phyloP scores from a whole-genome alignment of 1,284 basidiomycete species.

The Boletus smithii region DNA sequence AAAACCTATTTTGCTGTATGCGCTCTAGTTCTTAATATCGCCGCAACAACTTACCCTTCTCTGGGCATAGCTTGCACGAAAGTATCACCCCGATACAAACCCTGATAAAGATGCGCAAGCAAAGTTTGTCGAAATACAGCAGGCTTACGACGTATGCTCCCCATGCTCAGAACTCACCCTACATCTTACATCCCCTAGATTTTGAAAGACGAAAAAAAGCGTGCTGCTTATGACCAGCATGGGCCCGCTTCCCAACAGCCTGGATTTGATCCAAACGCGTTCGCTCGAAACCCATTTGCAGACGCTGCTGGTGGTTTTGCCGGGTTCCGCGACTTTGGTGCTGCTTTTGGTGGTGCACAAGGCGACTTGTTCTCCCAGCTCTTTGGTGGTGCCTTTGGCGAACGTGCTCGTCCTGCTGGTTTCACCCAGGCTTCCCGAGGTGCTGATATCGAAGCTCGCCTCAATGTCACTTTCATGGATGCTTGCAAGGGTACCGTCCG shows the following conservation, averaged over 20 bases:
- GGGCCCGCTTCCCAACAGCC: conserved; percentile 92
- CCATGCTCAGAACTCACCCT: conserved; percentile 16
- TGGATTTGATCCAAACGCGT: conserved; percentile 89
- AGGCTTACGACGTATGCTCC: conserved; percentile 87
- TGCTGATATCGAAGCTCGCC: conserved; percentile 78
- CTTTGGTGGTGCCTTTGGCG: conserved; percentile 69
- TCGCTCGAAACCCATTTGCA: conserved; percentile 45
- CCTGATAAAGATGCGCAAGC: conserved; percentile 89
- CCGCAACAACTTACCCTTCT: conserved; percentile 13
- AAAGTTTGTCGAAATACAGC: conserved; percentile 95
- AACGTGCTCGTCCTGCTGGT: conserved; percentile 45
- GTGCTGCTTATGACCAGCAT: conserved; percentile 90
- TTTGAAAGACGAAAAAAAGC: conserved; percentile 92
- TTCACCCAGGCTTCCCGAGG: conserved; percentile 62
- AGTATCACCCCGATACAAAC: conserved; percentile 98
- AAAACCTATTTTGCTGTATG: conserved; percentile 92
- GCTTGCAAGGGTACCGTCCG: conserved; percentile 88
- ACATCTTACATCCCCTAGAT: conserved; percentile 48
- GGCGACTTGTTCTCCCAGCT: conserved; percentile 85
- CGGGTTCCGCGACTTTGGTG: conserved; percentile 67
- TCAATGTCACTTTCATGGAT: conserved; percentile 87
- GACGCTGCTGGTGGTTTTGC: conserved; percentile 60
- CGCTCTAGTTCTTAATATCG: conserved; percentile 10
- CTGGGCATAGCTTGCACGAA: conserved; percentile 79
- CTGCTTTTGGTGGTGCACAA: conserved; percentile 59